Evolutionary conservation across 352 stramenopile genomes (phyloP), one percentile per base, ranked within the genome.

Genomic region (Phytophthora ohioensis): DNA sequence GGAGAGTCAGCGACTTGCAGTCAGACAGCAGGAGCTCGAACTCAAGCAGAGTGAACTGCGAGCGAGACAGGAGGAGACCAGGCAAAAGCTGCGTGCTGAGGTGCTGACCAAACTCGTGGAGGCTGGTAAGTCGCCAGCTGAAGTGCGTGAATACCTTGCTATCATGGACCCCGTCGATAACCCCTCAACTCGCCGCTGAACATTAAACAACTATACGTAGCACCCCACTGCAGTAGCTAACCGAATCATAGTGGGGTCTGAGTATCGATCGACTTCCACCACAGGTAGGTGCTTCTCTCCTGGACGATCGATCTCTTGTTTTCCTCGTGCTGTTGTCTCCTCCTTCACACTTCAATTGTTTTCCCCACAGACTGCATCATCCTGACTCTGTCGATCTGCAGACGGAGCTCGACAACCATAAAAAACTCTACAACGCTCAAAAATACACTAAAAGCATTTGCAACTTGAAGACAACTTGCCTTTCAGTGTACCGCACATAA

Each of bases 1-100:
- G 12, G 82, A 88, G 47, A 76, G 69, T 21, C 71, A 85, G 35
- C 72, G 73, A 27, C 66, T 90, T 34, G 69, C 66, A 12, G 65
- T 88, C 3, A 58, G 75, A n/a, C 75, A 80, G 58, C 78, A 76
- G 31, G 76, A 88, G 56, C 66, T 90, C 21, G 75, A 76, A 30
- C 53, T 87, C 15, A 82, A 80, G 42, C 73, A 82, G 60, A 73
- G 38, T 2, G 76, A 85, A 41, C 47, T 89, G 31, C 57, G 75
- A 7, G 58, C 70, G 13, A 66, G 71, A 38, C 73, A 86, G 54
- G 69, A 80, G 15, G 67, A 83, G 31, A 67, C 62, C 35, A 58
- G 54, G n/a, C 73, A 76, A 49, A 76, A 58, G 64, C 69, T 68
- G 64, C 71, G 67, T 35, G 71, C 71, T n/a, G 67, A 75, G 1